Percentiles rank a stretch among this genome's conserved stretches.
phyloP scores from a whole-genome alignment of 345 rosid species.

The Acer campestre region DNA sequence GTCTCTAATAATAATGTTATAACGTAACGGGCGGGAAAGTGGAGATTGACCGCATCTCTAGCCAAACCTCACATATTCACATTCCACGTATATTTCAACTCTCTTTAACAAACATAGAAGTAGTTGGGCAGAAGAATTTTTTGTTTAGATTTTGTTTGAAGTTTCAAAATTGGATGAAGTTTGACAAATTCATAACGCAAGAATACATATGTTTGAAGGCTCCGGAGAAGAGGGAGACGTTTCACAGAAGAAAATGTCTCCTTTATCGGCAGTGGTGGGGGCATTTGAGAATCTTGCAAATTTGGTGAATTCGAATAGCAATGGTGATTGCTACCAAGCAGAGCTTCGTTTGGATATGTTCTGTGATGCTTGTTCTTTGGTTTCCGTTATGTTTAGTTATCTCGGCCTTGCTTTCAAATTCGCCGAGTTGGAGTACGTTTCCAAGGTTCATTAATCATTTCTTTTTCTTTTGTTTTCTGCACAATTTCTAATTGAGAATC shows the following conservation, averaged over 20 bases:
- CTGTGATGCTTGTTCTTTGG: slow-evolving; percentile 64
- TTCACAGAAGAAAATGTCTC: slow-evolving; percentile 23
- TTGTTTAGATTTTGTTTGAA: neutral
- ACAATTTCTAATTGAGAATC: too few relatives aligned
- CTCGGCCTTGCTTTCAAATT: slow-evolving; percentile 94
- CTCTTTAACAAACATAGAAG: neutral
- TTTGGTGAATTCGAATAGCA: slow-evolving; percentile 29
- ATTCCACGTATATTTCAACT: slow-evolving; percentile 1
- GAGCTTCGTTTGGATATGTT: slow-evolving; percentile 57
- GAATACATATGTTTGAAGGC: neutral
- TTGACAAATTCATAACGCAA: neutral
- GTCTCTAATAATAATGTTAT: too few relatives aligned
- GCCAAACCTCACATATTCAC: slow-evolving; percentile 10
- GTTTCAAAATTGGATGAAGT: neutral
- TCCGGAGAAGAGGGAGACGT: slow-evolving; percentile 17
- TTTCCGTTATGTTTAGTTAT: slow-evolving; percentile 64
- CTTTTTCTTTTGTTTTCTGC: neutral
- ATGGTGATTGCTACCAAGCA: slow-evolving; percentile 7
- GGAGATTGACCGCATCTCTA: slow-evolving; percentile 26
- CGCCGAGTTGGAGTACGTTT: slow-evolving; percentile 76
- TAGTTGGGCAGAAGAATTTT: neutral
- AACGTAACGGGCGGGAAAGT: too few relatives aligned
- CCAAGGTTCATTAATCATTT: slow-evolving; percentile 52
- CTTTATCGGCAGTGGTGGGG: slow-evolving; percentile 51
- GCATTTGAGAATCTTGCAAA: slow-evolving; percentile 62